Percentiles rank a stretch among this genome's conserved stretches.
Evolutionary conservation across 2,329 filamentous ascomycete species (phyloP).

Genomic region (Fusarium nanum): DNA sequence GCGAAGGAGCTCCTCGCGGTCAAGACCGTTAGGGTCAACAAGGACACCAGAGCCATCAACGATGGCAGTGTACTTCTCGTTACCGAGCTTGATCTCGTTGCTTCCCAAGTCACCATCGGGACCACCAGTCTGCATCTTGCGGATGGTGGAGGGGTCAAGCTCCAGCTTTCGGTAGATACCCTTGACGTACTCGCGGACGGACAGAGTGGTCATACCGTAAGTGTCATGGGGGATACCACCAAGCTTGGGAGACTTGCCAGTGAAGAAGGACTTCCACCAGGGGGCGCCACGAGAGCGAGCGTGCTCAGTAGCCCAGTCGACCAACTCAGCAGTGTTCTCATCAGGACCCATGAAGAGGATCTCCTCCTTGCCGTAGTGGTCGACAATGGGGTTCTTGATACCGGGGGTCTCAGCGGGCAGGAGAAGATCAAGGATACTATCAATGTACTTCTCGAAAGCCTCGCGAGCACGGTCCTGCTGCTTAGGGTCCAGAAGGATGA

Average conservation of each 20-base stretch:
- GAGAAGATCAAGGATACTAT: conserved; percentile 95
- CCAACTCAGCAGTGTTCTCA: conserved; percentile 97
- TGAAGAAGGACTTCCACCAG: conserved; percentile 99
- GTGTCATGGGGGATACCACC: conserved; percentile 96
- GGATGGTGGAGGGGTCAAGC: conserved; percentile 84
- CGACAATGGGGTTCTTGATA: conserved; percentile 98
- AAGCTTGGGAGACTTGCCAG: conserved; percentile 94
- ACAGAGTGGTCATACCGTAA: conserved; percentile 98
- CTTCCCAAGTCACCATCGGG: conserved; percentile 97
- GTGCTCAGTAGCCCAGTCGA: conserved; percentile 99
- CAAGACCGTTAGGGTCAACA: conserved; percentile 89
- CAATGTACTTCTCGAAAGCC: conserved; percentile 99
- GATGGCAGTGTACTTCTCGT: conserved; percentile 94
- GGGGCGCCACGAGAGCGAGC: conserved; percentile 87
- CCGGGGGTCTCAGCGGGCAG: conserved; percentile 90
- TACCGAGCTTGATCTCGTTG: conserved; percentile 95
- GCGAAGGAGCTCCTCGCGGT: conserved; percentile 84
- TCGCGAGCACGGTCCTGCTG: conserved; percentile 93
- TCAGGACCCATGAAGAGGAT: conserved; percentile 99
- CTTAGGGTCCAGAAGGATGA: conserved; percentile 91
- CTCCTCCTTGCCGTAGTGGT: conserved; percentile 93
- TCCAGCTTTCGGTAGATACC: conserved; percentile 97
- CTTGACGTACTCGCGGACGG: conserved; percentile 93
- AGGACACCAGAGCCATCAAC: conserved; percentile 97
- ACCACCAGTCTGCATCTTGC: conserved; percentile 97